Conservation (phyloP, 2,329 filamentous ascomycete species). For the Colletotrichum orchidophilum region DNA sequence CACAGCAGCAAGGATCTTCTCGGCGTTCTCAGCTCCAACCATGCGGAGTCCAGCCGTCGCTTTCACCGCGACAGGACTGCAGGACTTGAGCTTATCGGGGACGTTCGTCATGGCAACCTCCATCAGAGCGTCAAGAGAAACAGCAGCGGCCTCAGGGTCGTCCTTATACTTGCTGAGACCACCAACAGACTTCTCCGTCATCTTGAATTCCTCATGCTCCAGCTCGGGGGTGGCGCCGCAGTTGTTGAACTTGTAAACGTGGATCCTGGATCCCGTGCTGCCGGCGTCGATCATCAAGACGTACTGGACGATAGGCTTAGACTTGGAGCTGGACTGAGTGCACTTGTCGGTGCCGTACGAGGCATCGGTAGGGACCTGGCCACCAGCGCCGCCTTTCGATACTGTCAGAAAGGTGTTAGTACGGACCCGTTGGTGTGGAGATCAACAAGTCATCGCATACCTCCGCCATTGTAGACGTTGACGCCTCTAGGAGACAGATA, state of each 20-base stretch:
- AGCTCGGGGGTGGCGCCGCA: slow-evolving; percentile 95
- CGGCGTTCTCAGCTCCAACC: slow-evolving; percentile 81
- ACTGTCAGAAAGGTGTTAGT: slow-evolving; percentile 37
- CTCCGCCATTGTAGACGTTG: slow-evolving; percentile 58
- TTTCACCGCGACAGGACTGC: slow-evolving; percentile 96
- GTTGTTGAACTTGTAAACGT: slow-evolving; percentile 99
- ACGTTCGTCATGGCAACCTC: slow-evolving; percentile 85
- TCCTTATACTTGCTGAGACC: slow-evolving; percentile 87
- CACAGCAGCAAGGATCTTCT: slow-evolving; percentile 87
- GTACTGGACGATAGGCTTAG: slow-evolving; percentile 96
- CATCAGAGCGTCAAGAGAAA: slow-evolving; percentile 88
- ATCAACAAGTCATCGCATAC: slow-evolving; percentile 42
- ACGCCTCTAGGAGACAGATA: slow-evolving; percentile 69
- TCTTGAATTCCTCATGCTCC: slow-evolving; percentile 91
- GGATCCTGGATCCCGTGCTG: slow-evolving; percentile 96
- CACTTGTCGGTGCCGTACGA: slow-evolving; percentile 78
- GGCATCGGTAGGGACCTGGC: slow-evolving; percentile 66
- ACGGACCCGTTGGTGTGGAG: background rate
- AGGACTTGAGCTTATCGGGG: slow-evolving; percentile 88
- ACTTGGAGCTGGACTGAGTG: slow-evolving; percentile 82
- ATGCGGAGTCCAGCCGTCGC: slow-evolving; percentile 93
- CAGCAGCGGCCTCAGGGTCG: slow-evolving; percentile 87
- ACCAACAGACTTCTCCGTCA: slow-evolving; percentile 87
- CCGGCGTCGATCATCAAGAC: slow-evolving; percentile 99
- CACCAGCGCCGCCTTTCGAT: slow-evolving; percentile 41